Evolutionary conservation across 164 flowering plant genomes (phyloP).

Genomic region (Liquidambar formosana): DNA sequence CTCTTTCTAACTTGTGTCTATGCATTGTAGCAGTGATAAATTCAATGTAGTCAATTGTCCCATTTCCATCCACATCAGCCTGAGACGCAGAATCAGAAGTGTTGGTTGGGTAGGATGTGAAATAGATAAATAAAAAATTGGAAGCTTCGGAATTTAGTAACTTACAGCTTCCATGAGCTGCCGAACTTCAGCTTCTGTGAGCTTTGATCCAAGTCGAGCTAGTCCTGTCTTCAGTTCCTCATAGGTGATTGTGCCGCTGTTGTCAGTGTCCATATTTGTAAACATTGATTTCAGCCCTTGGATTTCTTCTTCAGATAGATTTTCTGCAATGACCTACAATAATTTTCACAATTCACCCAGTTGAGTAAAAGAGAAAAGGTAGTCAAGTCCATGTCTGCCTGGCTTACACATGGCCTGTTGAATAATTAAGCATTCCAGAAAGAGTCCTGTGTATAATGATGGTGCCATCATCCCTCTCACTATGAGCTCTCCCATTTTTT

Average conservation of each 20-base stretch:
- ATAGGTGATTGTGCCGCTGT: constrained; percentile 87
- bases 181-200: constrained; percentile 78
- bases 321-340: constrained; percentile 83
- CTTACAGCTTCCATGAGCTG: constrained; percentile 98
- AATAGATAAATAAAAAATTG: neutral
- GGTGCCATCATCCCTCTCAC: too few species aligned
- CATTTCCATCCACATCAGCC: constrained; percentile 98
- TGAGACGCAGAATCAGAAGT: constrained; percentile 20
- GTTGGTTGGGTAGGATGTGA: neutral
- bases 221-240: constrained; percentile 83
- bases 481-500: too few species aligned
- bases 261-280: constrained; percentile 85
- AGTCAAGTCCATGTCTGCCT: neutral
- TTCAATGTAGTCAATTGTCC: constrained; percentile 86
- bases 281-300: constrained; percentile 90
- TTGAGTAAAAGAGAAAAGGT: too few species aligned
- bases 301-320: constrained; percentile 81
- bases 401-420: too few species aligned
- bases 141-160: neutral
- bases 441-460: too few species aligned
- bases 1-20: constrained; percentile 78
- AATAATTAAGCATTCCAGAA: too few species aligned
- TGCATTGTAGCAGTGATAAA: constrained; percentile 96
- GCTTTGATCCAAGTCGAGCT: constrained; percentile 87
- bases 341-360: neutral